Base-by-base conservation (phyloP, 2,329 filamentous ascomycete genomes). In the Blastomyces parvus region DNA sequence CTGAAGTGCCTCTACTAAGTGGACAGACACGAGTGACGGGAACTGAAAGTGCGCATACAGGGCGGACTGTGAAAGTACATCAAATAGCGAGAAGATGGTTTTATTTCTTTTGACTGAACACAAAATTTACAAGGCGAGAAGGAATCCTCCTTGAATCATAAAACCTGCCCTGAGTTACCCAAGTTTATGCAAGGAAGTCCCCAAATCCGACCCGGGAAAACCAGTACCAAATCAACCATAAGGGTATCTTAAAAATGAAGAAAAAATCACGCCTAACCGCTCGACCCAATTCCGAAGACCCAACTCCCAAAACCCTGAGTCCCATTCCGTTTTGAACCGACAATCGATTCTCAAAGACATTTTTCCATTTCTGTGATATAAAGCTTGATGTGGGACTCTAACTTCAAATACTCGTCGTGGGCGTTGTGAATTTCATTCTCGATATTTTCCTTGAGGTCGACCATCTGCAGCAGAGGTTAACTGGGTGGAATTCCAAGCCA, bases 301-400 rank as follows among this genome's bases (percentile, higher is more conserved):
- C 52, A 38, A 11, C 36, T 38, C 9, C 36, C 8, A 13, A 38
- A 38, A 38, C 36, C 36, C 36, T n/a, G 52, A 55, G 40, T 46
- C 5, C 52, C 52, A 38, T 62, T 30, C 13, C 52, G 30, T 44
- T 13, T 27, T 14, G 30, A 44, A 2, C 44, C 25, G 40, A 50
- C 17, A 50, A 22, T 36, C 40, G 36, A 33, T 46, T 63, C 62
- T 74, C 70, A 79, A 66, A 94, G 85, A 63, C 87, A 88, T 77
- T 97, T 92, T 78, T 97, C 94, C 92, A 99, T 97, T 82, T 99
- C 94, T 4, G 90, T 96, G 72, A 99, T 96, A 80, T 99, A 99
- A 66, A 97, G 82, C 77, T 92, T 93, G 75, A 99, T 95, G 74
- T 99, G 94, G 46, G 91, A 88, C 76, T 97, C 93, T 86, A 99